phyloP scores from a whole-genome alignment of 345 rosid species.

The Salix arbutifolia region DNA sequence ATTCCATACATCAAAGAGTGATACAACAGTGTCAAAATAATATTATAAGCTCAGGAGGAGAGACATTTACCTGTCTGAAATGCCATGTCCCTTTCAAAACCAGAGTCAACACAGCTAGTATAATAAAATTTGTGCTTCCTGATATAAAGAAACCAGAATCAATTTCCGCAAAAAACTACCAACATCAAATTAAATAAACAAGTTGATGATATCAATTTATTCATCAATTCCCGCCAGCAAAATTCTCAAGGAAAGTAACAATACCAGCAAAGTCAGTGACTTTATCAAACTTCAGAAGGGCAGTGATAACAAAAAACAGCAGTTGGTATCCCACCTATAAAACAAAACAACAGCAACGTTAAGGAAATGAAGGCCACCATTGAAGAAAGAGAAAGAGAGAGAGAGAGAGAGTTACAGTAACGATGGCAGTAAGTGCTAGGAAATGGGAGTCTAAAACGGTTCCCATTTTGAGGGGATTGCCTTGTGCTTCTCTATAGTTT shows the following conservation, averaged over 20 bases:
- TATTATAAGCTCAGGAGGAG: neutral
- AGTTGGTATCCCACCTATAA: constrained; percentile 72
- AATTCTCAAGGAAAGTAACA: constrained; percentile 1
- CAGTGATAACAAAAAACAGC: constrained; percentile 70
- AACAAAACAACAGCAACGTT: neutral
- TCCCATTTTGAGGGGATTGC: constrained; percentile 40
- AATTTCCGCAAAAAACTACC: neutral
- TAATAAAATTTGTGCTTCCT: constrained; percentile 89
- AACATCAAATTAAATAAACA: neutral
- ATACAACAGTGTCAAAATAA: neutral
- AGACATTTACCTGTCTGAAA: constrained; percentile 68
- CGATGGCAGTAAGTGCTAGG: constrained; percentile 63
- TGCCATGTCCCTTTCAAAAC: constrained; percentile 73
- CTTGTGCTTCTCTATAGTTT: neutral
- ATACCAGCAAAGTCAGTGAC: constrained; percentile 95
- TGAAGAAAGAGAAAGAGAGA: neutral
- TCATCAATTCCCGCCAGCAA: neutral
- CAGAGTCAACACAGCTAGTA: constrained; percentile 74
- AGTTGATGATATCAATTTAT: neutral
- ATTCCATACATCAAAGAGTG: neutral
- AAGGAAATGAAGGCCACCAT: neutral
- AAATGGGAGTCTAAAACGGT: constrained; percentile 77
- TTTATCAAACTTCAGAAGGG: constrained; percentile 78
- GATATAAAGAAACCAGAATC: constrained; percentile 7
- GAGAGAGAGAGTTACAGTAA: constrained; percentile 41